Base-by-base conservation (phyloP, 2,329 filamentous ascomycete genomes). In the Hirsutella rhossiliensis region DNA sequence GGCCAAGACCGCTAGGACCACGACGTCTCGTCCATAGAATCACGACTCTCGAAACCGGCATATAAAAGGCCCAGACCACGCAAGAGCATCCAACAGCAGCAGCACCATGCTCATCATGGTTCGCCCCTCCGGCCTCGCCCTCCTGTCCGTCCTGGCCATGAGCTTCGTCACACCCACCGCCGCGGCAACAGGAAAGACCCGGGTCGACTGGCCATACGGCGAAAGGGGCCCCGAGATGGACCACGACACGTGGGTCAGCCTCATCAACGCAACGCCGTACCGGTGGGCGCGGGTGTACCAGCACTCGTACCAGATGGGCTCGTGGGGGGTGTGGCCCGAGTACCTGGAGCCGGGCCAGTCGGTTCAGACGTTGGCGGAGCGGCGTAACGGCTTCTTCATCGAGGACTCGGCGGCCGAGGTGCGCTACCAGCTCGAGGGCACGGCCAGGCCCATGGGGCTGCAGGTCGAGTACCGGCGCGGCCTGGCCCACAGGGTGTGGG, bases 211-310 rank as follows among this genome's bases (percentile, higher is more conserved):
- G n/a, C n/a, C n/a, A n/a, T n/a, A n/a, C n/a, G n/a, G n/a, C n/a
- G n/a, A n/a, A n/a, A n/a, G n/a, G n/a, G n/a, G n/a, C n/a, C n/a
- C n/a, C n/a, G n/a, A n/a, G n/a, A 23, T 29, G 11, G 18, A 39
- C 23, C 18, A 45, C 2, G 45, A 50, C 34, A 54, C 52, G 15
- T 45, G 41, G 40, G 43, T 62, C 30, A 48, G 45, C 2, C 44
- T 63, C 39, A 47, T 62, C 54, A 63, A 63, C 44, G 54, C 52
- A n/a, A 62, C 58, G 6, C 61, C 61, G 3, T 62, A 59, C 47
- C 45, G 39, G 27, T 63, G 58, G 59, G 32, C 38, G 7, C 52
- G 43, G 37, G 49, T 38, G 0, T 51, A 49, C 47, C 45, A 44
- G 1, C 44, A 50, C 43, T 41, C 43, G 0, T 55, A 57, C 39